A percentile compares a stretch with the other conserved stretches of the same genome.
Evolutionary conservation across 2,329 filamentous ascomycete genomes (phyloP).

Genomic region (Colletotrichum sp.): DNA sequence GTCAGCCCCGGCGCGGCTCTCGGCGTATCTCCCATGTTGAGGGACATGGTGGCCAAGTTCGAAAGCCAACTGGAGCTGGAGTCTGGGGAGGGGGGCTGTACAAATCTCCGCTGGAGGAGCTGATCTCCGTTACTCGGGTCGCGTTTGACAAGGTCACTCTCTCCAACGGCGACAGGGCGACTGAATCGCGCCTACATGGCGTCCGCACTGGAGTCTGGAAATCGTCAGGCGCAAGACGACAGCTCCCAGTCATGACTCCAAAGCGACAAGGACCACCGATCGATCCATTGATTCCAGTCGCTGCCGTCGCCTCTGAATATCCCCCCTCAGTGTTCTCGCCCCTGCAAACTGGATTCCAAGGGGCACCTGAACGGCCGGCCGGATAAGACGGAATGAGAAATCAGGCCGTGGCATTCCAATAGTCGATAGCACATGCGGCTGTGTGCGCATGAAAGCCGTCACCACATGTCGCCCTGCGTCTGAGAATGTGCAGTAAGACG

Average conservation of each 20-base stretch:
- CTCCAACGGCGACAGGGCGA: background rate
- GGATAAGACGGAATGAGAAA: background rate
- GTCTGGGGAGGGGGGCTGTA: background rate
- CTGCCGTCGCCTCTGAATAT: background rate
- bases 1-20: slow-evolving; percentile 7
- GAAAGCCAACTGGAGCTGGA: background rate
- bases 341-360: background rate
- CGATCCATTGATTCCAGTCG: background rate
- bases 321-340: background rate
- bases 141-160: background rate
- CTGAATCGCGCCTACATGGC: background rate
- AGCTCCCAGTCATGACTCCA: background rate
- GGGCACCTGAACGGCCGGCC: background rate
- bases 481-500: background rate
- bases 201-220: background rate
- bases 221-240: background rate
- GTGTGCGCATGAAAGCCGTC: background rate
- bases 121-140: background rate
- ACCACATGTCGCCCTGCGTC: background rate
- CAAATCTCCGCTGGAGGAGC: background rate
- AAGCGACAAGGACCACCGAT: background rate
- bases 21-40: background rate
- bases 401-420: background rate
- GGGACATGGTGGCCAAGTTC: background rate
- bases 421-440: background rate